Conservation (phyloP, 148 eudicot species). For the Vaccinium myrtillus region DNA sequence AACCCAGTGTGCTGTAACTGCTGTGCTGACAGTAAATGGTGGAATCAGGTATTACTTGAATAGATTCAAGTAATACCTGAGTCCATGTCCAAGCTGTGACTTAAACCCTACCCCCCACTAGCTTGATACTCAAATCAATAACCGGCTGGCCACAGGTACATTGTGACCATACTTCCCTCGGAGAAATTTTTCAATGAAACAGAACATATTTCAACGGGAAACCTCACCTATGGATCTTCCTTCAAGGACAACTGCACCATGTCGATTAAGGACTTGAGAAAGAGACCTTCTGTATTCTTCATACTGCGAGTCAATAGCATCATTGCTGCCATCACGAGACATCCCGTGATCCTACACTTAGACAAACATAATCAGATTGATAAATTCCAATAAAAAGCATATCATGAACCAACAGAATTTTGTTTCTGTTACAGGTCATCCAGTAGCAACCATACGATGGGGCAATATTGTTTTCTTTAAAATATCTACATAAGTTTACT, state of each 20-base stretch:
- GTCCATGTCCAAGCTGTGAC: neutral
- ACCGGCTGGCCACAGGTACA: too few species aligned
- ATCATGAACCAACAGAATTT: neutral
- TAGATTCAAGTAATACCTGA: neutral
- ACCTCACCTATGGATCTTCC: slow-evolving; percentile 82
- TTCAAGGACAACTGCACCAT: slow-evolving; percentile 95
- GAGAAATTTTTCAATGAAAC: neutral
- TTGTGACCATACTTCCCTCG: neutral
- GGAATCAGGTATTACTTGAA: neutral
- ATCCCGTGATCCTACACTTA: slow-evolving; percentile 81
- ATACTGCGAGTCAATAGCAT: slow-evolving; percentile 53
- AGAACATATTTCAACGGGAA: neutral
- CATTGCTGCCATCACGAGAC: slow-evolving; percentile 50
- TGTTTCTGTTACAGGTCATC: neutral
- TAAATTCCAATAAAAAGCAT: neutral
- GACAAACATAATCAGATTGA: neutral
- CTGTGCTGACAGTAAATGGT: neutral
- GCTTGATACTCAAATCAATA: neutral
- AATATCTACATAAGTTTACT: neutral
- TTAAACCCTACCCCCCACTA: neutral
- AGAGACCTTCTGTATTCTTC: slow-evolving; percentile 76
- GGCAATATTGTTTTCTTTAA: neutral
- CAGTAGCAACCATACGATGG: neutral
- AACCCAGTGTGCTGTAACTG: neutral
- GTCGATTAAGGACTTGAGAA: slow-evolving; percentile 81